Percentiles rank a stretch among this genome's conserved stretches.
phyloP scores from a whole-genome alignment of 257 asterid species.

The Cynanchum wilfordii region DNA sequence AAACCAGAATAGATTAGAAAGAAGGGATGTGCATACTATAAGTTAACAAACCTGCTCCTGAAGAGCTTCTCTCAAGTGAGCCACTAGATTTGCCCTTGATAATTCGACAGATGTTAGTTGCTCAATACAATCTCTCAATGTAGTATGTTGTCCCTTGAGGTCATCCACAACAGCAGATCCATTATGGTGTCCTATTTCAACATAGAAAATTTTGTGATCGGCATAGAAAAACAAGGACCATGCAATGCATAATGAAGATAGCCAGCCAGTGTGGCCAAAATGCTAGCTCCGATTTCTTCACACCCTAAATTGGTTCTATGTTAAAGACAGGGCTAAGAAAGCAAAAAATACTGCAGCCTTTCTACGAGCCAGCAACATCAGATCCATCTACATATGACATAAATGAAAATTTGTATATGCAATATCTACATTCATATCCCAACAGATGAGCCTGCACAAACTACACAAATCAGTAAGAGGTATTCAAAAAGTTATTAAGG shows the following conservation, averaged over 20 bases:
- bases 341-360: not conserved
- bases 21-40: not conserved
- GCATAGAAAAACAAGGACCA: not conserved
- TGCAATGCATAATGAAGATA: not conserved
- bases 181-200: constrained; percentile 30
- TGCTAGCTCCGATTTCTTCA: not conserved
- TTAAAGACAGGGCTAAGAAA: not conserved
- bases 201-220: not conserved
- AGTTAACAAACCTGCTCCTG: constrained; percentile 66
- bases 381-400: not conserved
- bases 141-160: constrained; percentile 62
- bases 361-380: not conserved
- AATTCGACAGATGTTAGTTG: constrained; percentile 60
- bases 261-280: not conserved
- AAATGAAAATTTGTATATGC: not conserved
- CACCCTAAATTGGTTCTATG: not conserved
- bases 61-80: constrained; percentile 68
- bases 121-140: constrained; percentile 66
- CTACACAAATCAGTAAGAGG: not conserved
- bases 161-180: constrained; percentile 46
- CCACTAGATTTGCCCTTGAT: constrained; percentile 62
- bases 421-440: not conserved
- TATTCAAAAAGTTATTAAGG: not conserved
- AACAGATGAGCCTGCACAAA: not conserved
- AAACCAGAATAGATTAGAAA: not conserved